These are phyloP conservation scores for Kokia cookei DNA, from an alignment of 441 rosid genomes.

Conservation along the genomic window DNA sequence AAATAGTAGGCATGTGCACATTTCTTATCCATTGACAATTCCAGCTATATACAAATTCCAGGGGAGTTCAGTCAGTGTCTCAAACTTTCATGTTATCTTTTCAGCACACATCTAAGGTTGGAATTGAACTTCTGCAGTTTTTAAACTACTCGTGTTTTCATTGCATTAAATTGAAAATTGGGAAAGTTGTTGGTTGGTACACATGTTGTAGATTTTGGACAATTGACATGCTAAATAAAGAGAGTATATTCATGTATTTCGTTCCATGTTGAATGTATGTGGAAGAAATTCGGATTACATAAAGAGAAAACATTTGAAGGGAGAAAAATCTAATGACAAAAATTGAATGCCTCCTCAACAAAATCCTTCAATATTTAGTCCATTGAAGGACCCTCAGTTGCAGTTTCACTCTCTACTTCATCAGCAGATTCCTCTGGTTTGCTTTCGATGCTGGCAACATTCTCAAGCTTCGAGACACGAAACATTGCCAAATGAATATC, in stretches of 20 bases:
- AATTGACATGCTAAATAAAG: no score
- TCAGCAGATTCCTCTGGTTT: slow-evolving; percentile 26
- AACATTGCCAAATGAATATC: slow-evolving; percentile 71
- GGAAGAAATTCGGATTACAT: background rate
- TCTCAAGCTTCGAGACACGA: slow-evolving; percentile 54
- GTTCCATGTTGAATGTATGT: background rate
- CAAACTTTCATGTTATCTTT: no score
- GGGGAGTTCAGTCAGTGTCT: no score
- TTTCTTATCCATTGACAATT: background rate
- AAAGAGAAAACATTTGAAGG: no score
- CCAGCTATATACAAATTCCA: background rate
- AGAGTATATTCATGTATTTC: background rate
- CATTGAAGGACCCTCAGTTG: slow-evolving; percentile 15
- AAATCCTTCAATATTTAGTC: slow-evolving; percentile 9
- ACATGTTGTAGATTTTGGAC: background rate
- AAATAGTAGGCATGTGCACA: background rate
- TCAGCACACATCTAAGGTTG: no score
- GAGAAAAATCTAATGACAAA: background rate
- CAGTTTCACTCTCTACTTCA: slow-evolving; percentile 16
- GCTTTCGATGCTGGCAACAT: slow-evolving; percentile 18
- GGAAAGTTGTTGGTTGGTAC: background rate
- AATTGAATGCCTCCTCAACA: background rate
- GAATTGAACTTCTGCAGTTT: no score
- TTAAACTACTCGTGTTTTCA: background rate
- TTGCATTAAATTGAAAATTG: background rate